A percentile compares a stretch with the other conserved stretches of the same genome.
phyloP scores from a whole-genome alignment of 2,329 filamentous ascomycete species.

The Pleurostoma richardsiae region DNA sequence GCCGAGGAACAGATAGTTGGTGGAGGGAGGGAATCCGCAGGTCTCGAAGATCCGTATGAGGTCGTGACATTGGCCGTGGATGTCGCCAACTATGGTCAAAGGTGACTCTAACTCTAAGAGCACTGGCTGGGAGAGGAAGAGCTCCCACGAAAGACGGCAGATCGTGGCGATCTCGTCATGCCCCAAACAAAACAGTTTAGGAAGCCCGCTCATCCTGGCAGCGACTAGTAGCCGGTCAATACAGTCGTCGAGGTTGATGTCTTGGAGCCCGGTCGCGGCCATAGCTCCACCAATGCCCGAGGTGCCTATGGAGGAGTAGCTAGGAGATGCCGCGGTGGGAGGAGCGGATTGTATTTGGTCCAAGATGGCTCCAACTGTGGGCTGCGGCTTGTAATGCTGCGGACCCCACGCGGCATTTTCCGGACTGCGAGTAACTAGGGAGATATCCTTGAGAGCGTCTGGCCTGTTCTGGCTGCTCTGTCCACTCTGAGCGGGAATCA shows the following conservation, averaged over 20 bases:
- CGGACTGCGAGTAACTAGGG: too few species aligned
- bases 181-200: slow-evolving; percentile 94
- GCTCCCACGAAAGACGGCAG: slow-evolving; percentile 81
- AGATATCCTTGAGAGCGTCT: too few species aligned
- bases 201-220: slow-evolving; percentile 92
- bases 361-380: too few species aligned
- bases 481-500: too few species aligned
- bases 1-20: slow-evolving; percentile 91
- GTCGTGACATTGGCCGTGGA: slow-evolving; percentile 95
- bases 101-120: slow-evolving; percentile 88
- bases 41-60: slow-evolving; percentile 97
- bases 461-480: too few species aligned
- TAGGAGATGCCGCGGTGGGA: too few species aligned
- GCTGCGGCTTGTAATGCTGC: too few species aligned
- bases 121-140: slow-evolving; percentile 87
- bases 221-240: slow-evolving; percentile 92
- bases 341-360: too few species aligned
- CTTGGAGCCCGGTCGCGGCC: slow-evolving; percentile 85
- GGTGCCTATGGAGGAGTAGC: too few species aligned
- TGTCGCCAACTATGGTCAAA: slow-evolving; percentile 96
- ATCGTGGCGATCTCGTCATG: slow-evolving; percentile 96
- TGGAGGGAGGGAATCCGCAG: slow-evolving; percentile 89
- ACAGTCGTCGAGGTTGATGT: slow-evolving; percentile 93
- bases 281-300: slow-evolving; percentile 25
- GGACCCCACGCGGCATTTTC: too few species aligned